Base-by-base conservation (phyloP, 257 asterid genomes). In the Solanum pennellii region DNA sequence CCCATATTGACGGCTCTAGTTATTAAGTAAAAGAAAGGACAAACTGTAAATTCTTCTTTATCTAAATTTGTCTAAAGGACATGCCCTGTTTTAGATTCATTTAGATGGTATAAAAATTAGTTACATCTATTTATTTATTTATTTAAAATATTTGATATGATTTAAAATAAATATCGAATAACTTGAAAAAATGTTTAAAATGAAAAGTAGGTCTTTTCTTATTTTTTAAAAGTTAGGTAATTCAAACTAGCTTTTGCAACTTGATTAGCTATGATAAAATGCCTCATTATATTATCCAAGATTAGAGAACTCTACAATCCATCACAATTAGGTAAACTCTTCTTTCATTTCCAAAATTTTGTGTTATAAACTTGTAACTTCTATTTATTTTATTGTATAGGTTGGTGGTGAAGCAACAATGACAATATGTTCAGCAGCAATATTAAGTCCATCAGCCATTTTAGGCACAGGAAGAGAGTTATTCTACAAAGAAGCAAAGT, bases 351-450 rank as follows among this genome's bases (percentile, higher is more conserved):
- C 3, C 6, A 68, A 29, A 15, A 23, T 62, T 23, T 62, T 4
- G 71, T n/a, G 10, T 59, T 59, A 59, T 68, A 29, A 29, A 68
- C 12, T 27, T 66, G 37, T 13, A 12, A 27, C 37, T 25, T 21
- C 2, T 3, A 27, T 14, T 18, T 6, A 6, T 68, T 45, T 4
- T 68, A 52, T 27, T 75, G 14, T n/a, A 44, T 86, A 92, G 96
- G 93, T 88, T 76, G 77, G 73, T 37, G 77, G 68, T 20, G 82
- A 77, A 16, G 79, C 97, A 56, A 84, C 89, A 39, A 89, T 95
- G 44, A 86, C 92, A 71, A 91, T 92, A 2, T 52, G 89, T 66
- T 89, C 93, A 27, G 89, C 93, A 73, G 91, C 90, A 31, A 80
- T 92, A 23, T 83, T 91, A 69, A 86, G 83, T 80, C 90, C 91